Base-by-base conservation (phyloP, 768 basidiomycete species). In the Pleurotus pulmonarius region DNA sequence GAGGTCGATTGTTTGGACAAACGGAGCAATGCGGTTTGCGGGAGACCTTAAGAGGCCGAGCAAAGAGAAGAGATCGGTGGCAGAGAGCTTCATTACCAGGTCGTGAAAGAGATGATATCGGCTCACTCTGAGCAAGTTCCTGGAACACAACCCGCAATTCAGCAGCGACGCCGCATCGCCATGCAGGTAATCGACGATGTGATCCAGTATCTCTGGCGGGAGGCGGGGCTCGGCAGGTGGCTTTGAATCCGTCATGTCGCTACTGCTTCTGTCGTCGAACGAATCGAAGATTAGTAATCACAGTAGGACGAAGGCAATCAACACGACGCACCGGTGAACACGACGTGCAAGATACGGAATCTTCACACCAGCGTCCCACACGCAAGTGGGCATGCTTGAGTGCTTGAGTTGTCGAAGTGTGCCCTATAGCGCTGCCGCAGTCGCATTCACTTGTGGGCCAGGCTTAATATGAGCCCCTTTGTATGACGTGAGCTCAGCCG, bases 101-200 rank as follows among this genome's bases (percentile, higher is more conserved):
- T 55, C 44, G 25, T 26, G 45, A 24, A 58, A 58, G 39, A 52
- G 57, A 45, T 58, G 57, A 29, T 58, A 22, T 45, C 57, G 47
- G 41, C 49, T 52, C 15, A 43, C 43, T 15, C 37, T 16, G 26
- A 52, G 40, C 49, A 49, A n/a, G 37, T 22, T 24, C 25, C 41
- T 52, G 11, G 22, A 46, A 13, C 40, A 40, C 48, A 45, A 8
- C 12, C 16, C n/a, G 26, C 57, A 58, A n/a, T 22, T 25, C n/a
- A 26, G 38, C 40, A 58, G 37, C 8, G 40, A 43, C 7, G 39
- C 6, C 4, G 16, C 11, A 40, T 58, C 49, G 12, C 37, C 8
- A 44, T 58, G 49, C 8, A 58, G 49, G 41, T 49, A 45, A 25
- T 58, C 57, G 24, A 58, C 24, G 20, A 52, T 58, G 29, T 34